A percentile compares a stretch with the other conserved stretches of the same genome.
Evolutionary conservation across 352 stramenopile genomes (phyloP).

Genomic region (Globisporangium takayamanum): DNA sequence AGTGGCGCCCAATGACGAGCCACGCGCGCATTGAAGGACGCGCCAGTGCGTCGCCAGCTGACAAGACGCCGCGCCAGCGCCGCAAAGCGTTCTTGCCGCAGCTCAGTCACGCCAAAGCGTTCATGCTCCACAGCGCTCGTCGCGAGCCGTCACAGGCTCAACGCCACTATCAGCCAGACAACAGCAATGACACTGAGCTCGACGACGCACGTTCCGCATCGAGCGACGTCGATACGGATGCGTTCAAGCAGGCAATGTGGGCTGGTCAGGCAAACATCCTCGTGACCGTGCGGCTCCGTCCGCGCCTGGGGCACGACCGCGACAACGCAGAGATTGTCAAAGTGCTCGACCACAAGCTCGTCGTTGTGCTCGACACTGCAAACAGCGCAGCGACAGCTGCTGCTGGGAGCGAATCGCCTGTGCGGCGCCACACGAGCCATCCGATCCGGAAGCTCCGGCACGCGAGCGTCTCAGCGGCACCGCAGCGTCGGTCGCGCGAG

Average conservation of each 20-base stretch:
- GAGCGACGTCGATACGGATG: slow-evolving; percentile 44
- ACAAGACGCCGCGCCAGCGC: slow-evolving; percentile 3
- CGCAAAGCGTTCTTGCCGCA: slow-evolving; percentile 21
- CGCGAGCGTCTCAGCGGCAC: slow-evolving; percentile 17
- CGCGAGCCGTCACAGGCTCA: not conserved
- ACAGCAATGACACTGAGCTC: not conserved
- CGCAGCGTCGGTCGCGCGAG: slow-evolving; percentile 35
- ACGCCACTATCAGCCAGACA: not conserved
- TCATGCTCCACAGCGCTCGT: slow-evolving; percentile 5
- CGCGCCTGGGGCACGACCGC: slow-evolving; percentile 66
- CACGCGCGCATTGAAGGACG: slow-evolving; percentile 20
- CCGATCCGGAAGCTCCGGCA: slow-evolving; percentile 30
- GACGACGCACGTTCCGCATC: not conserved
- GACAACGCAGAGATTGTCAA: slow-evolving; percentile 74
- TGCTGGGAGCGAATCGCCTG: not conserved
- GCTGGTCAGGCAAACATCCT: slow-evolving; percentile 84
- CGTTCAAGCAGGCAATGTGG: slow-evolving; percentile 80
- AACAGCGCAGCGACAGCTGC: not conserved
- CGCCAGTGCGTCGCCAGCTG: not conserved
- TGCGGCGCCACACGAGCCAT: slow-evolving; percentile 20
- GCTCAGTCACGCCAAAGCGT: slow-evolving; percentile 14
- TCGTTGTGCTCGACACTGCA: slow-evolving; percentile 70
- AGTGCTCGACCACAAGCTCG: slow-evolving; percentile 76
- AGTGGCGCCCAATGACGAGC: slow-evolving; percentile 21
- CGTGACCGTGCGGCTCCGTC: slow-evolving; percentile 83